Percentiles rank a stretch among this genome's conserved stretches.
phyloP scores from a whole-genome alignment of 176 grass and related monocot species.

The Triticum turgidum region DNA sequence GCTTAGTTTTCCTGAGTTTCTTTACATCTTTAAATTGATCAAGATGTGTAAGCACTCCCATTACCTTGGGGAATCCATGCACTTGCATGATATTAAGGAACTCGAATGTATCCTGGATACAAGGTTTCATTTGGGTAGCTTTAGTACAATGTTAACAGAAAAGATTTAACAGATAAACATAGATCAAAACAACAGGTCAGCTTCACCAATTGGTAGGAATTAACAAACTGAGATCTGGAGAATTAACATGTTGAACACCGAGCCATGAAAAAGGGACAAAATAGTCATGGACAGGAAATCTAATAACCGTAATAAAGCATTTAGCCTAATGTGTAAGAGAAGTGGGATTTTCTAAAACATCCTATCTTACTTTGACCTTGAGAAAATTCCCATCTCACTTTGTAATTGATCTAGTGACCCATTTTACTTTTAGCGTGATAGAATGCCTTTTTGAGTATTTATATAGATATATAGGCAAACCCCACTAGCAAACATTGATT shows the following conservation, averaged over 20 bases:
- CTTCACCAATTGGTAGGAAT: background rate
- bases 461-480: too few relatives aligned
- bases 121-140: constrained; percentile 25
- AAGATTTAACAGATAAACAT: constrained; percentile 19
- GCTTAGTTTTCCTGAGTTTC: constrained; percentile 93
- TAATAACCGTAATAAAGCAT: background rate
- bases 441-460: background rate
- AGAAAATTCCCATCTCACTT: background rate
- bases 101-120: constrained; percentile 90
- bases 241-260: constrained; percentile 7
- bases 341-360: background rate
- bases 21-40: constrained; percentile 97
- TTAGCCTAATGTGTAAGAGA: background rate
- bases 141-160: constrained; percentile 1
- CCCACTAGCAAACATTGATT: too few relatives aligned
- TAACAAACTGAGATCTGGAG: background rate
- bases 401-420: background rate
- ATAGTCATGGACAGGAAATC: background rate
- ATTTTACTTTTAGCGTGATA: background rate
- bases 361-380: background rate
- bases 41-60: constrained; percentile 95
- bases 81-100: constrained; percentile 99
- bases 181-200: background rate
- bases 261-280: background rate
- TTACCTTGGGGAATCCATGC: constrained; percentile 95